Conservation (phyloP, 1,139 yeast genomes). For the Candida sp. region DNA sequence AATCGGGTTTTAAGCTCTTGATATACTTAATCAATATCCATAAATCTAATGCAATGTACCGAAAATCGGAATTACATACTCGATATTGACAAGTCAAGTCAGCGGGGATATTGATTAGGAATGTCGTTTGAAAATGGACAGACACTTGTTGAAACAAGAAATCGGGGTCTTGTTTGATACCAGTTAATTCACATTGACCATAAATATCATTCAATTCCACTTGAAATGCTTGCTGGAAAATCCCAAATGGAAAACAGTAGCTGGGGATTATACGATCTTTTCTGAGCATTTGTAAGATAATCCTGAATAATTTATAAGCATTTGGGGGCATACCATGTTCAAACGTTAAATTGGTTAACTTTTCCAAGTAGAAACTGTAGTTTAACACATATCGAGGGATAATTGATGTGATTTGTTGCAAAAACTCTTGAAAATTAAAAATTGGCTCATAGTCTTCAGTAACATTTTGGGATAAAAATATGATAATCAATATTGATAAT, state of each 20-base stretch:
- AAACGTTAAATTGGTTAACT: not conserved
- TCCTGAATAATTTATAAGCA: not conserved
- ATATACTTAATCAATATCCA: not conserved
- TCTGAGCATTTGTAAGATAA: not conserved
- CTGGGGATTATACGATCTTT: not conserved
- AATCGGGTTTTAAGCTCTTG: not conserved
- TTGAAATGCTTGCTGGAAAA: not conserved
- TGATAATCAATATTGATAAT: not conserved
- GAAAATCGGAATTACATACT: not conserved
- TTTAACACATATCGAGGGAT: not conserved
- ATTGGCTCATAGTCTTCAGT: not conserved
- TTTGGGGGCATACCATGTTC: not conserved
- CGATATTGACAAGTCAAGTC: not conserved
- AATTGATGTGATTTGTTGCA: not conserved
- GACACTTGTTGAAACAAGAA: not conserved
- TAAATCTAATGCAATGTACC: not conserved
- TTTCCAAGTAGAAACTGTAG: not conserved
- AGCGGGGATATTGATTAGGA: not conserved
- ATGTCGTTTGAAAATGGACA: not conserved
- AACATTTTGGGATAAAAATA: not conserved
- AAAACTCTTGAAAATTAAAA: not conserved
- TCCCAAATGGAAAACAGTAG: conserved; percentile 1
- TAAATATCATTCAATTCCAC: not conserved
- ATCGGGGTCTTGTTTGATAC: not conserved
- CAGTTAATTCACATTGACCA: not conserved